Percentiles rank a stretch among this genome's conserved stretches.
Evolutionary conservation across 805 yeast species (phyloP).

Genomic region (Candida chilensis): DNA sequence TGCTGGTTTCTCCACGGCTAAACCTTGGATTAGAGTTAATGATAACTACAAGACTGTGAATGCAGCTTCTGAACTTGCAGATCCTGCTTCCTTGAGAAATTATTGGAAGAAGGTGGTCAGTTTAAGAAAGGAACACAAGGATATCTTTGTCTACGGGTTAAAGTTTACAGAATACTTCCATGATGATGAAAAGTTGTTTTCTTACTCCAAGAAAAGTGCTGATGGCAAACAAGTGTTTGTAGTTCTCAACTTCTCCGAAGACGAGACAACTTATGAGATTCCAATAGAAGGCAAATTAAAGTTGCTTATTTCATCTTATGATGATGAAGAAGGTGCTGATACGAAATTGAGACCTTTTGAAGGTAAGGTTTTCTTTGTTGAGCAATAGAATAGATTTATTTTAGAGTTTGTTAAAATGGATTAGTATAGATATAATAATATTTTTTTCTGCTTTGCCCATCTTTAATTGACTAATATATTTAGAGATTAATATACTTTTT

Average conservation of each 20-base stretch:
- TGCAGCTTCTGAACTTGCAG: constrained; percentile 32
- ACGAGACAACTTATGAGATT: constrained; percentile 16
- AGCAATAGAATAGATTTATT: no score
- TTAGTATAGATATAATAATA: no score
- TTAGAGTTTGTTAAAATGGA: no score
- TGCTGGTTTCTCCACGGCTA: constrained; percentile 38
- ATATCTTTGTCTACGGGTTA: constrained; percentile 35
- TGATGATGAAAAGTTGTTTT: constrained; percentile 29
- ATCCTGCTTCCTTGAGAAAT: constrained; percentile 32
- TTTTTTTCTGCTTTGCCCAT: no score
- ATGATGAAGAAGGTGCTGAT: constrained; percentile 9
- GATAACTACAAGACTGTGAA: constrained; percentile 41
- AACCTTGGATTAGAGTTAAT: constrained; percentile 47
- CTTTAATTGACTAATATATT: no score
- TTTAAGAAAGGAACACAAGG: constrained; percentile 33
- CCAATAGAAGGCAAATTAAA: constrained; percentile 17
- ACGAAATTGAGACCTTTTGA: constrained; percentile 36
- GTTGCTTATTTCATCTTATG: constrained; percentile 19
- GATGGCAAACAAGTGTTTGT: constrained; percentile 21
- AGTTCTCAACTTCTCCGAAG: constrained; percentile 31
- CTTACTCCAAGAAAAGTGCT: constrained; percentile 27
- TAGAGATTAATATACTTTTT: no score
- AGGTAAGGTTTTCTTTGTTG: constrained; percentile 27
- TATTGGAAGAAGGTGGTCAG: constrained; percentile 35
- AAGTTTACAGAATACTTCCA: constrained; percentile 31